Evolutionary conservation across 345 rosid species (phyloP).

Genomic region (Murraya paniculata): DNA sequence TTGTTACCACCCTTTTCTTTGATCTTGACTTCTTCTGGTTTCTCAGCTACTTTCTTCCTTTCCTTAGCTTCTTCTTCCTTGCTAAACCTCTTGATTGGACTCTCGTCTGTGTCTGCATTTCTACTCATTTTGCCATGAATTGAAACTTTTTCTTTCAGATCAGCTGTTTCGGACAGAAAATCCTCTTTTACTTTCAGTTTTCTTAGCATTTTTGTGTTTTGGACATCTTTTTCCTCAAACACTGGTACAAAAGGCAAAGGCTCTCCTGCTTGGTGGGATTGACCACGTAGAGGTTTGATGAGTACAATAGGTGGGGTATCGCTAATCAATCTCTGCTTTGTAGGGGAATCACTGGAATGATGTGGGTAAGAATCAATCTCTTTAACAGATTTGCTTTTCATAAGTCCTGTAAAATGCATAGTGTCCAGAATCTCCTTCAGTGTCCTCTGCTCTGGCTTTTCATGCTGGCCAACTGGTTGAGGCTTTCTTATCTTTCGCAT

Average conservation of each 20-base stretch:
- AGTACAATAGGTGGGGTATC: slow-evolving; percentile 53
- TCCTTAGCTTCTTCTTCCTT: slow-evolving; percentile 34
- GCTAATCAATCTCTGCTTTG: slow-evolving; percentile 24
- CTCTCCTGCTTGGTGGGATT: slow-evolving; percentile 25
- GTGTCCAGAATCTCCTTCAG: slow-evolving; percentile 51
- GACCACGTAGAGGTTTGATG: slow-evolving; percentile 47
- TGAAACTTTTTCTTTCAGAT: slow-evolving; percentile 26
- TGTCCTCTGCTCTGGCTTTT: slow-evolving; percentile 25
- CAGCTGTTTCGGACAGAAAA: slow-evolving; percentile 27
- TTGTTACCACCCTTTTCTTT: slow-evolving; percentile 32
- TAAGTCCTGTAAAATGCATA: slow-evolving; percentile 41
- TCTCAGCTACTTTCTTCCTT: slow-evolving; percentile 10
- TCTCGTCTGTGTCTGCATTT: slow-evolving; percentile 26
- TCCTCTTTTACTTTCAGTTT: slow-evolving; percentile 36
- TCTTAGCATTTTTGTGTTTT: slow-evolving; percentile 20
- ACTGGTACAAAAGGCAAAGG: slow-evolving; percentile 8
- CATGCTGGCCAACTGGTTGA: slow-evolving; percentile 19
- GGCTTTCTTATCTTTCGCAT: slow-evolving; percentile 37
- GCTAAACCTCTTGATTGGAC: slow-evolving; percentile 22
- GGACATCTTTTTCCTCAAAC: slow-evolving; percentile 22
- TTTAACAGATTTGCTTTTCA: slow-evolving; percentile 30
- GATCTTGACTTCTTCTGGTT: slow-evolving; percentile 9
- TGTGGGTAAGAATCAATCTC: slow-evolving; percentile 10
- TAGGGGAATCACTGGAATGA: slow-evolving; percentile 20
- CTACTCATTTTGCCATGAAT: slow-evolving; percentile 11